Conservation (phyloP, 140 eudicot genomes). For the Cichorium intybus region DNA sequence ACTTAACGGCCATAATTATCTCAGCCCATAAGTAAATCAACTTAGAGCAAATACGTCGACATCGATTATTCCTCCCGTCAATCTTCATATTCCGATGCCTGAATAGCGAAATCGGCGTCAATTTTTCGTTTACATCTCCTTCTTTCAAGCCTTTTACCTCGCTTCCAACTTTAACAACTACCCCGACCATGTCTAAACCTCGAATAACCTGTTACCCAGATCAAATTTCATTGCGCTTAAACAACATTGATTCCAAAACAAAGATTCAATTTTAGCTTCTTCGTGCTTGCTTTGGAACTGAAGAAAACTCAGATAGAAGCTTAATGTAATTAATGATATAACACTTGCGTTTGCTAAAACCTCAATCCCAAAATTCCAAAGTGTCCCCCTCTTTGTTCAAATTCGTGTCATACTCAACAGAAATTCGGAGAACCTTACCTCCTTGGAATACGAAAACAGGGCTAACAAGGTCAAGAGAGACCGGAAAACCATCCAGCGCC, state of each 20-base stretch:
- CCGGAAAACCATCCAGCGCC: too few relatives aligned
- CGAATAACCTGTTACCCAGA: conserved; percentile 58
- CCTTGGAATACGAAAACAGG: too few relatives aligned
- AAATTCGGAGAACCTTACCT: too few relatives aligned
- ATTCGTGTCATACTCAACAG: too few relatives aligned
- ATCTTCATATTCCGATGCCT: too few relatives aligned
- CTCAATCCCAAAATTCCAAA: conserved; percentile 7
- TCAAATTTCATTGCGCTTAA: not conserved
- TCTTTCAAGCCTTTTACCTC: conserved; percentile 71
- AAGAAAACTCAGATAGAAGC: not conserved
- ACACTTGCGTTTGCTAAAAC: not conserved
- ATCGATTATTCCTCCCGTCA: too few relatives aligned
- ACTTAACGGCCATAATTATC: too few relatives aligned
- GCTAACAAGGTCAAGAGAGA: too few relatives aligned
- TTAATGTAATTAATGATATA: not conserved
- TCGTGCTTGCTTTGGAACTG: not conserved
- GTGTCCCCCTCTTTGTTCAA: too few relatives aligned
- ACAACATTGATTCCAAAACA: not conserved
- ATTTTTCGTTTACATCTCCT: conserved; percentile 67
- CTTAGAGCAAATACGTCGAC: too few relatives aligned
- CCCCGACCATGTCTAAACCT: conserved; percentile 87
- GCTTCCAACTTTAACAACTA: conserved; percentile 92
- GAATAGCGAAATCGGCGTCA: too few relatives aligned
- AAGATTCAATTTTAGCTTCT: not conserved
- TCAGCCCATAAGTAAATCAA: too few relatives aligned